phyloP scores from a whole-genome alignment of 2,329 filamentous ascomycete species.

The Parastagonospora avenae region DNA sequence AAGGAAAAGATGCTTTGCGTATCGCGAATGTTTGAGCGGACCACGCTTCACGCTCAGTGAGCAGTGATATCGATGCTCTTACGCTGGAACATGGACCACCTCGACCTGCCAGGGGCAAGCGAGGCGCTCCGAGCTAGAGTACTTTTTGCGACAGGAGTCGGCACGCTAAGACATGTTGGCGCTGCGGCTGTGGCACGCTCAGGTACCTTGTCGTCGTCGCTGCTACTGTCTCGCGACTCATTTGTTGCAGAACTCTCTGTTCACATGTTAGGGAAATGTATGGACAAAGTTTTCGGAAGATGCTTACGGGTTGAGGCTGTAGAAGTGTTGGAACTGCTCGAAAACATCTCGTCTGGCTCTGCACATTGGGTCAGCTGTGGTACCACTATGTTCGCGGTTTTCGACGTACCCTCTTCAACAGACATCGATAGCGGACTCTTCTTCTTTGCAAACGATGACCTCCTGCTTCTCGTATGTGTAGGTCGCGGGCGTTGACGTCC shows the following conservation, averaged over 20 bases:
- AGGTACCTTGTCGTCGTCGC: neutral
- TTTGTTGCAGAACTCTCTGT: neutral
- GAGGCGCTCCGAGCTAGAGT: neutral
- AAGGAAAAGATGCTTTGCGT: neutral
- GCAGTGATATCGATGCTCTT: slow-evolving; percentile 13
- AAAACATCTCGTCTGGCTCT: slow-evolving; percentile 10
- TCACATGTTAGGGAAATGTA: slow-evolving; percentile 4
- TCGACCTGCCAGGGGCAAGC: slow-evolving; percentile 6
- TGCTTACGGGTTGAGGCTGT: neutral
- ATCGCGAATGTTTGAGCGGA: neutral
- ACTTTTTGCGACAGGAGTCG: neutral
- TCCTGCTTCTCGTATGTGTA: slow-evolving; percentile 9
- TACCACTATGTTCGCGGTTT: neutral
- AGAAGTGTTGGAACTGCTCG: slow-evolving; percentile 8
- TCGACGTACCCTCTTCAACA: slow-evolving; percentile 9
- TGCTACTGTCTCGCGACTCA: neutral
- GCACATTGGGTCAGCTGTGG: neutral
- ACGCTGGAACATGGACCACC: slow-evolving; percentile 13
- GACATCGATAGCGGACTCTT: slow-evolving; percentile 23
- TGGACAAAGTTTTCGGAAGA: neutral
- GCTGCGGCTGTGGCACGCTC: neutral
- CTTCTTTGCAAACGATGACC: slow-evolving; percentile 15
- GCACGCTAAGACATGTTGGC: neutral
- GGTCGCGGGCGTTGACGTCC: slow-evolving; percentile 7
- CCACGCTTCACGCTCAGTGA: slow-evolving; percentile 2